Evolutionary conservation across 2,329 filamentous ascomycete genomes (phyloP).

Genomic region (Aureobasidium melanogenum): DNA sequence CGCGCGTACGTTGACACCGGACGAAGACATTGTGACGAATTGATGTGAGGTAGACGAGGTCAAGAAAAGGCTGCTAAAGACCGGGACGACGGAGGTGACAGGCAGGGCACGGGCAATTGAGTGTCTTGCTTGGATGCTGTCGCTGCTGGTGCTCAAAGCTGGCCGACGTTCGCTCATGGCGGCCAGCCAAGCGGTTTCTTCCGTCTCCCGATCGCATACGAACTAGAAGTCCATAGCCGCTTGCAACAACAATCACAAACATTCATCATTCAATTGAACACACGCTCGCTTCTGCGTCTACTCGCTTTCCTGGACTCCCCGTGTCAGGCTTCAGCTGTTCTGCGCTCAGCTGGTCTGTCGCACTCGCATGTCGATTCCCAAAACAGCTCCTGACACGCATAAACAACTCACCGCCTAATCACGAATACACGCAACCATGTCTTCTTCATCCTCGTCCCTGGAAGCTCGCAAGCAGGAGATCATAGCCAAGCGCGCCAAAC

Average conservation of each 20-base stretch:
- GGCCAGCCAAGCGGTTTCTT: not conserved
- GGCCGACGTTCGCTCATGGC: not conserved
- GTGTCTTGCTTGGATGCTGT: not conserved
- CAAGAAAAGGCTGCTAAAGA: not conserved
- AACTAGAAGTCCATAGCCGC: not conserved
- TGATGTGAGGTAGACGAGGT: not conserved
- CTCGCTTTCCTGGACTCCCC: not conserved
- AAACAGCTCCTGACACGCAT: not conserved
- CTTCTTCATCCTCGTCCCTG: slow-evolving; percentile 24
- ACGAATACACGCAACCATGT: slow-evolving; percentile 20
- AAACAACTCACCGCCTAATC: not conserved
- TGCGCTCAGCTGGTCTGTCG: slow-evolving; percentile 7
- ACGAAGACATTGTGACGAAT: slow-evolving; percentile 19
- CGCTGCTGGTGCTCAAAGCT: not conserved
- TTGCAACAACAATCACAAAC: not conserved
- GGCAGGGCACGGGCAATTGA: slow-evolving; percentile 7
- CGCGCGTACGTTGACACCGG: slow-evolving; percentile 20
- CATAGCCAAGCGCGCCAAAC: slow-evolving; percentile 89
- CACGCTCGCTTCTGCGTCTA: not conserved
- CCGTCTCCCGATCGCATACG: not conserved
- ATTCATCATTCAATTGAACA: not conserved
- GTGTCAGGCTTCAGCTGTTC: not conserved
- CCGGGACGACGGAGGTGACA: not conserved
- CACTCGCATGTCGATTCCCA: not conserved
- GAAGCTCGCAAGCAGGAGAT: slow-evolving; percentile 90